Conservation (phyloP, 2,329 filamentous ascomycete genomes). For the Ophiocordyceps robertsii region DNA sequence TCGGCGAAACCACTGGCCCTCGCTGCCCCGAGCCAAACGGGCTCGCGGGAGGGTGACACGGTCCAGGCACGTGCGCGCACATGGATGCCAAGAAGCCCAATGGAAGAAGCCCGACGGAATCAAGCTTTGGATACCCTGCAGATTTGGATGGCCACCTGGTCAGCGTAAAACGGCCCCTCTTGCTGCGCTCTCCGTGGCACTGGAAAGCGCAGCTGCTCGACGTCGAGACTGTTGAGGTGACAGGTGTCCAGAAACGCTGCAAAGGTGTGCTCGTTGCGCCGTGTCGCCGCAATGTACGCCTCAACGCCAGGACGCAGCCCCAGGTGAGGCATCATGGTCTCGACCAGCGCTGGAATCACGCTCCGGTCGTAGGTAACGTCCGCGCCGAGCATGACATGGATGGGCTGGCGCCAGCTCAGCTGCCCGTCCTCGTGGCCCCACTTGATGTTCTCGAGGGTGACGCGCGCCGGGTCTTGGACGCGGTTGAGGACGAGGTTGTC, state of each 20-base stretch:
- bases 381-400: constrained; percentile 59
- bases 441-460: constrained; percentile 41
- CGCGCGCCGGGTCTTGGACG: constrained; percentile 32
- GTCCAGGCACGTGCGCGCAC: too few species aligned
- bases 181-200: constrained; percentile 28
- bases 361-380: constrained; percentile 65
- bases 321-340: constrained; percentile 50
- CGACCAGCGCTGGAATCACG: constrained; percentile 49
- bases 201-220: constrained; percentile 29
- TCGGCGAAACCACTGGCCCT: too few species aligned
- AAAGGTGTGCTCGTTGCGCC: constrained; percentile 59
- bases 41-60: too few species aligned
- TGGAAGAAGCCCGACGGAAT: too few species aligned
- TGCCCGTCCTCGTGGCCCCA: constrained; percentile 51
- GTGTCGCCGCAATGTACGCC: constrained; percentile 55
- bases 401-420: constrained; percentile 30
- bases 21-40: too few species aligned
- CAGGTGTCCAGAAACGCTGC: constrained; percentile 48
- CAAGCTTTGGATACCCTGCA: constrained; percentile 14
- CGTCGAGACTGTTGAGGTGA: constrained; percentile 27
- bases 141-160: constrained; percentile 45
- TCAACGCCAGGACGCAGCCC: constrained; percentile 38
- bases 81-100: too few species aligned
- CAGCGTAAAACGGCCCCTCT: constrained; percentile 50
- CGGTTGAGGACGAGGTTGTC: constrained; percentile 58